A percentile compares a stretch with the other conserved stretches of the same genome.
phyloP scores from a whole-genome alignment of 1,139 yeast species.

The Pichia sp. region DNA sequence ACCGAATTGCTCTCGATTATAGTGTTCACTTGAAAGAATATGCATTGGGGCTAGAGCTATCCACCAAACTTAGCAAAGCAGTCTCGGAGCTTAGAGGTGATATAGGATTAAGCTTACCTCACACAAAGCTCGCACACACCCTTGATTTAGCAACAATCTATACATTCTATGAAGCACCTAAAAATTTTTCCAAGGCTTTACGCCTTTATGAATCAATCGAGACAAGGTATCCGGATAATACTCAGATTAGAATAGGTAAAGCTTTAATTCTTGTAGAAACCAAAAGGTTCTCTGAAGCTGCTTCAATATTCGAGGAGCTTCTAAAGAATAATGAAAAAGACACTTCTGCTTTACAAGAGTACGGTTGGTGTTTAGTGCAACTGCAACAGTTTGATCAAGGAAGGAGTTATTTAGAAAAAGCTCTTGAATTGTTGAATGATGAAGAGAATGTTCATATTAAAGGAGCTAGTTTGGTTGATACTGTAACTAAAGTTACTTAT shows the following conservation, averaged over 20 bases:
- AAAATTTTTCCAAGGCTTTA: conserved; percentile 69
- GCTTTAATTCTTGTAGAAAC: conserved; percentile 70
- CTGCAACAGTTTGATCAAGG: conserved; percentile 49
- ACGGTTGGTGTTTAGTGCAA: conserved; percentile 71
- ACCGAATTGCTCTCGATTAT: conserved; percentile 57
- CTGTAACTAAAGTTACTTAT: conserved; percentile 12
- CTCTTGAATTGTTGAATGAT: conserved; percentile 10
- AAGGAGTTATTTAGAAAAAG: conserved; percentile 32
- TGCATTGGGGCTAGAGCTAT: conserved; percentile 50
- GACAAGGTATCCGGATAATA: conserved; percentile 36
- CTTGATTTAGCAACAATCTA: conserved; percentile 69
- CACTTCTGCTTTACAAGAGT: conserved; percentile 57
- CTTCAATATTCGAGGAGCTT: conserved; percentile 38
- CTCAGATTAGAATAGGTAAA: conserved; percentile 70
- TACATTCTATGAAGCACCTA: conserved; percentile 85
- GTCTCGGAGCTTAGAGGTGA: conserved; percentile 43
- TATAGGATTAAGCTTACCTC: conserved; percentile 40
- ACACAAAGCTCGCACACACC: conserved; percentile 54
- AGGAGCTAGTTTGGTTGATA: conserved; percentile 6
- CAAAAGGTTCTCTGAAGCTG: conserved; percentile 50
- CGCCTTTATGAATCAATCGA: conserved; percentile 62
- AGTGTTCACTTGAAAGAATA: conserved; percentile 59
- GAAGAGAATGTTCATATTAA: conserved; percentile 1
- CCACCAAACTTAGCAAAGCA: conserved; percentile 54
- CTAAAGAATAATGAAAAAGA: conserved; percentile 45